Evolutionary conservation across 2,329 filamentous ascomycete species (phyloP).

Genomic region (Colletotrichum orchidophilum): DNA sequence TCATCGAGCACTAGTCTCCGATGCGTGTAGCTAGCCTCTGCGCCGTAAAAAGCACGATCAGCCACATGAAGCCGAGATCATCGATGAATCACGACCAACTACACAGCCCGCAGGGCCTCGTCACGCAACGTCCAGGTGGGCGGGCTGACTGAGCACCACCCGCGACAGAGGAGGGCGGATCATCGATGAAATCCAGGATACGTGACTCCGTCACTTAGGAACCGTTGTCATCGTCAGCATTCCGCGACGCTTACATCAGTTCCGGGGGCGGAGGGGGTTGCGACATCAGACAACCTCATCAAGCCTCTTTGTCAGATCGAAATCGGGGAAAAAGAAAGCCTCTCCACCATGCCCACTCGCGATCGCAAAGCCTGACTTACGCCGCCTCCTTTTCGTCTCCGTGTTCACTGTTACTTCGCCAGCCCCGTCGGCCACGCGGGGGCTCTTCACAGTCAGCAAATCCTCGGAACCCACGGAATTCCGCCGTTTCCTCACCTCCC

Average conservation of each 20-base stretch:
- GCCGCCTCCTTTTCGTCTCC: not conserved
- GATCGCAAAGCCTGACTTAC: not conserved
- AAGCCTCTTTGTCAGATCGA: not conserved
- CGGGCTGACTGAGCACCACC: conserved; percentile 5
- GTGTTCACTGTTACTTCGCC: not conserved
- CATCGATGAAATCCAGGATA: too few relatives aligned
- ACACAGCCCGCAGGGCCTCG: not conserved
- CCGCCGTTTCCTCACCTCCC: not conserved
- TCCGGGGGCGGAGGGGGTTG: not conserved
- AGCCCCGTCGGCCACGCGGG: not conserved
- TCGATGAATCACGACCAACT: not conserved
- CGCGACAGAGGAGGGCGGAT: not conserved
- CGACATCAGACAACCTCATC: not conserved
- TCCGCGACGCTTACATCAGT: not conserved
- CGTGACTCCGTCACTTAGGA: not conserved
- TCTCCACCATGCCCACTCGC: not conserved
- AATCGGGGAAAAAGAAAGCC: not conserved
- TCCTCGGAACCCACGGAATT: not conserved
- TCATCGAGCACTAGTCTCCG: not conserved
- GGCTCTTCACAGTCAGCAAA: not conserved
- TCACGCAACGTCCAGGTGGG: not conserved
- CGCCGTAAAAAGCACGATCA: not conserved
- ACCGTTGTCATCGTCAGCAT: not conserved
- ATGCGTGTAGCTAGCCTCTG: not conserved
- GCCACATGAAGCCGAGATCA: not conserved